Base-by-base conservation (phyloP, 2,329 filamentous ascomycete species). In the Grosmannia serpens region DNA sequence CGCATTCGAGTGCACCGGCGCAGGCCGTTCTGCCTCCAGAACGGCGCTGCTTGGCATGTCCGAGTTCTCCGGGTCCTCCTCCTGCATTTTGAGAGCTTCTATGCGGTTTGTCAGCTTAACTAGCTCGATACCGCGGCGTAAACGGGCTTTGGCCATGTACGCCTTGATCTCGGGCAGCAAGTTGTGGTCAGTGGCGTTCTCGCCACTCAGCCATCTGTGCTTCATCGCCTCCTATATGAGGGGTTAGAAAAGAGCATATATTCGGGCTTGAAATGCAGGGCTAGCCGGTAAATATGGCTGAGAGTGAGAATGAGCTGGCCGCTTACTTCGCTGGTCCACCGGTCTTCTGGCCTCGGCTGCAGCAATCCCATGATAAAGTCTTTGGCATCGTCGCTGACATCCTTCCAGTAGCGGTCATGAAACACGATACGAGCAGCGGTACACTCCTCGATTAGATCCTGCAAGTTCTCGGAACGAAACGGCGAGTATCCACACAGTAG, bases 361-460 rank as follows among this genome's bases (percentile, higher is more conserved):
- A 99, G 81, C 29, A 99, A 80, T 59, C 78, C 76, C 61, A 87
- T 75, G 73, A 99, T 97, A 71, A 99, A 99, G 64, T 92, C 85
- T 76, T 97, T 99, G 64, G 91, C 94, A 65, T 97, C 91, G 55
- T 88, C 80, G 70, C 91, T 96, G 67, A 99, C 94, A 66, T 96
- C 94, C 71, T 91, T 94, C 94, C 94, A 99, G 76, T 97, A 99
- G 59, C 92, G 85, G 70, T 96, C 91, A 71, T 99, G 94, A 82
- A 97, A 99, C 57, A 96, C 82, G 60, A 99, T 88, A 55, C 85
- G 82, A 47, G 85, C 87, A 62, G 82, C 85, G 67, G 84, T 90
- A 75, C 91, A 97, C 74, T 99, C 94, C 63, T 96, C 89, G 64
- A 99, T 95, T 64, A 99, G 79, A 67, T 97, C 94, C 64, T 87